Evolutionary conservation across 768 basidiomycete species (phyloP).

Genomic region (Lyophyllum decastes): DNA sequence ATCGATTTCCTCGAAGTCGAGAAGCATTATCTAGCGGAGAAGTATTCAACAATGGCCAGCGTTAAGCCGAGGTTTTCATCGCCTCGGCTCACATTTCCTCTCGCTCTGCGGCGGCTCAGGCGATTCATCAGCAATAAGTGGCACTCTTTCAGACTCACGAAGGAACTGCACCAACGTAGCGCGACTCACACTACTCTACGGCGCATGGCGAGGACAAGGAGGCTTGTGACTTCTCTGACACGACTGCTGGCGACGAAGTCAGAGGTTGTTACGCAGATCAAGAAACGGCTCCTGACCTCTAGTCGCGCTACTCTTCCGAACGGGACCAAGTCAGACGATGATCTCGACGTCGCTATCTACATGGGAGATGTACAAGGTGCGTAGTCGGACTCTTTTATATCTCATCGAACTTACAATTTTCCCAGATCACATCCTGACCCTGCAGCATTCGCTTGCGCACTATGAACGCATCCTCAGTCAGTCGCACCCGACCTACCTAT

Average conservation of each 20-base stretch:
- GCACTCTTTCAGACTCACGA: constrained; percentile 17
- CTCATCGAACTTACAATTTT: constrained; percentile 5
- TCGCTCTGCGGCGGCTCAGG: constrained; percentile 36
- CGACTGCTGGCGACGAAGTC: constrained; percentile 79
- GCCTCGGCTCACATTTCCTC: constrained; percentile 33
- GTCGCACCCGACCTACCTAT: constrained; percentile 84
- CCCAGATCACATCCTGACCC: constrained; percentile 84
- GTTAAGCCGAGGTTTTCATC: constrained; percentile 33
- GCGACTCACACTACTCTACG: constrained; percentile 54
- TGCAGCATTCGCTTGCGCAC: constrained; percentile 82
- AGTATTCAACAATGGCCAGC: constrained; percentile 13
- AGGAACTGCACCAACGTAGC: constrained; percentile 24
- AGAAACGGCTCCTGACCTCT: constrained; percentile 65
- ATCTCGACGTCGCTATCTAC: constrained; percentile 78
- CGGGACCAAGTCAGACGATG: constrained; percentile 45
- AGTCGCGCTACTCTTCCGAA: constrained; percentile 34
- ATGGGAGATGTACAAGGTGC: constrained; percentile 91
- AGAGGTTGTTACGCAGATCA: constrained; percentile 77
- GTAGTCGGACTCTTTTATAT: constrained; percentile 12
- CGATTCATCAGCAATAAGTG: constrained; percentile 30
- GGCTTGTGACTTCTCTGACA: constrained; percentile 76
- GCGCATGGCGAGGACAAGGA: constrained; percentile 78
- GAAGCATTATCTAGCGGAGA: constrained; percentile 15
- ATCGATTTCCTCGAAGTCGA: background rate
- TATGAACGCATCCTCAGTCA: constrained; percentile 89